Evolutionary conservation across 192 early-diverging fungal species (phyloP).

Genomic region (Dimargaris verticillata): DNA sequence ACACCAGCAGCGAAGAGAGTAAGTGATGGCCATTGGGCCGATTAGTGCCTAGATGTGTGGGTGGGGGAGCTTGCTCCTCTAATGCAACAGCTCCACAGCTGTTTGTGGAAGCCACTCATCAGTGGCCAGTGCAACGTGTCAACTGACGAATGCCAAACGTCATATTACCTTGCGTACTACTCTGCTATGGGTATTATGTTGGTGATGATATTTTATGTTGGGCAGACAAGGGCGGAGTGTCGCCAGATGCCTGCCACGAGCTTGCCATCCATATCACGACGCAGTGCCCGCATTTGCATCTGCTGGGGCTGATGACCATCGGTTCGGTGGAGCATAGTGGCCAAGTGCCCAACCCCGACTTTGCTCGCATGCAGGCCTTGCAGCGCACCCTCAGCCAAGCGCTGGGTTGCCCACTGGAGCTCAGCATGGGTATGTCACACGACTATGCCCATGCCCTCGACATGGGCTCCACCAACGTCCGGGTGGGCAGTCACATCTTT

Average conservation of each 20-base stretch:
- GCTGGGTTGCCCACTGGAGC: conserved; percentile 34
- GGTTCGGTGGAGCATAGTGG: conserved; percentile 43
- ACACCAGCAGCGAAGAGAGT: conserved; percentile 84
- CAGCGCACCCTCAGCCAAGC: conserved; percentile 16
- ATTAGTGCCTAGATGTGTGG: too few species aligned
- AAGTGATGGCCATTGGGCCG: too few species aligned
- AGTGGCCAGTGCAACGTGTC: too few species aligned
- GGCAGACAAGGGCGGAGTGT: conserved; percentile 65
- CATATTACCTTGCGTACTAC: too few species aligned
- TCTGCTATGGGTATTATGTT: too few species aligned
- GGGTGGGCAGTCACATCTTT: conserved; percentile 89
- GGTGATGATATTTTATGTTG: too few species aligned
- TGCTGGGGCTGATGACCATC: conserved; percentile 92
- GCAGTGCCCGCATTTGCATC: conserved; percentile 44
- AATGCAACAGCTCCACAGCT: too few species aligned
- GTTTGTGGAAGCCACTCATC: too few species aligned
- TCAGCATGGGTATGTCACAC: conserved; percentile 97
- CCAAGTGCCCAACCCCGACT: conserved; percentile 29
- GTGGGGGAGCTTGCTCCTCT: too few species aligned
- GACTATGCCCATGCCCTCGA: conserved; percentile 77
- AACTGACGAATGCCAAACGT: too few species aligned
- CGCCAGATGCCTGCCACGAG: conserved; percentile 25
- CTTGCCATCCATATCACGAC: conserved; percentile 48
- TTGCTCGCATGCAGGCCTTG: conserved; percentile 17
- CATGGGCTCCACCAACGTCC: conserved; percentile 77